Evolutionary conservation across 2,329 filamentous ascomycete species (phyloP).

Genomic region (Chaetothyriales sp.): DNA sequence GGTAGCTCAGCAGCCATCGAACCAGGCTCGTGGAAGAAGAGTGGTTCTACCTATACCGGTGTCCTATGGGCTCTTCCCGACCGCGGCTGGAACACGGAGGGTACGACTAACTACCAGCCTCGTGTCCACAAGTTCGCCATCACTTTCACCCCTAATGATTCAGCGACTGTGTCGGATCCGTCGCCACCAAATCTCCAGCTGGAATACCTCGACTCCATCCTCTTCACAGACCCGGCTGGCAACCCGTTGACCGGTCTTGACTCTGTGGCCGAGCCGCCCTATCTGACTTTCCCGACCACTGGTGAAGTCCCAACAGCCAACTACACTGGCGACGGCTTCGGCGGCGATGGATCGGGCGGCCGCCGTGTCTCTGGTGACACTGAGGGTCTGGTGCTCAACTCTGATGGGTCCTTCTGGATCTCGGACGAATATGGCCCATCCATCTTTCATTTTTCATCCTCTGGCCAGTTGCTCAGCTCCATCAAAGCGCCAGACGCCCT

Average conservation of each 20-base stretch:
- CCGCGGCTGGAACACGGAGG: slow-evolving; percentile 58
- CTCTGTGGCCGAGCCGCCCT: slow-evolving; percentile 36
- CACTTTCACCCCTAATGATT: slow-evolving; percentile 38
- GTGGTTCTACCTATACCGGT: slow-evolving; percentile 39
- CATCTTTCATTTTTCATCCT: slow-evolving; percentile 47
- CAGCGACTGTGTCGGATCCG: slow-evolving; percentile 31
- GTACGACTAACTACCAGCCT: slow-evolving; percentile 52
- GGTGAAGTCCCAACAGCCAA: slow-evolving; percentile 47
- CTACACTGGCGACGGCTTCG: slow-evolving; percentile 54
- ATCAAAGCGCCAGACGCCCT: slow-evolving; percentile 51
- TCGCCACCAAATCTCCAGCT: slow-evolving; percentile 47
- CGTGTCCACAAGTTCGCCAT: slow-evolving; percentile 54
- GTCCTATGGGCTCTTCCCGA: slow-evolving; percentile 50
- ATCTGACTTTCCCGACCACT: slow-evolving; percentile 42
- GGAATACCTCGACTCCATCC: slow-evolving; percentile 48
- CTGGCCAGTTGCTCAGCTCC: slow-evolving; percentile 46
- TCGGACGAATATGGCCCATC: slow-evolving; percentile 58
- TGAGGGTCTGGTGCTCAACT: slow-evolving; percentile 49
- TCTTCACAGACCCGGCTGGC: slow-evolving; percentile 48
- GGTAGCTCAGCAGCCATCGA: slow-evolving; percentile 53
- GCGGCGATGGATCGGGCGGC: slow-evolving; percentile 43
- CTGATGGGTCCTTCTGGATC: slow-evolving; percentile 51
- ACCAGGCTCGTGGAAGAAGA: slow-evolving; percentile 41
- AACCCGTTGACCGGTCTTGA: slow-evolving; percentile 50
- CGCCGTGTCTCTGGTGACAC: slow-evolving; percentile 46